Conservation (phyloP, 2,329 filamentous ascomycete genomes). For the Nemania sp. region DNA sequence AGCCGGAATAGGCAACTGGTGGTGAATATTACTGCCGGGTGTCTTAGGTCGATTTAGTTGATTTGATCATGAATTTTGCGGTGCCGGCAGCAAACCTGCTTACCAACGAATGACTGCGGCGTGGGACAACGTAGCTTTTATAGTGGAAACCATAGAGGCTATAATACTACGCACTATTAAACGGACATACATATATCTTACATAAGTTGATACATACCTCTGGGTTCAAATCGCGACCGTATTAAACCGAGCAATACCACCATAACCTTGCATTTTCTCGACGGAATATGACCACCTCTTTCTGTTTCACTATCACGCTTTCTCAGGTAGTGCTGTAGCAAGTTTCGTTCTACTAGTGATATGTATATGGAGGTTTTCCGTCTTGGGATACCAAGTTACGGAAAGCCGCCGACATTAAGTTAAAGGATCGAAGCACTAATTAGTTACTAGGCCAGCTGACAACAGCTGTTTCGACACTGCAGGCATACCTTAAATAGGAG, state of each 20-base stretch:
- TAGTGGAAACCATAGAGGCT: background rate
- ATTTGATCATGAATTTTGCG: background rate
- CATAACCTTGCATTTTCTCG: background rate
- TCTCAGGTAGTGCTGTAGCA: too few relatives aligned
- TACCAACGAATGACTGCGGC: background rate
- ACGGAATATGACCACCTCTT: background rate
- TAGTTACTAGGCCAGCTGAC: too few relatives aligned
- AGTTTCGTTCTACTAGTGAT: too few relatives aligned
- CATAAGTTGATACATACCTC: too few relatives aligned
- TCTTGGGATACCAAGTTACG: too few relatives aligned
- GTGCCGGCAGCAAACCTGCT: background rate
- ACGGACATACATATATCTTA: too few relatives aligned
- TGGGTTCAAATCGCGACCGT: background rate
- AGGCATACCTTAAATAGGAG: too few relatives aligned
- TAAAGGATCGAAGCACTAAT: too few relatives aligned
- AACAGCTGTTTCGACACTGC: too few relatives aligned
- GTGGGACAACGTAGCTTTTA: background rate
- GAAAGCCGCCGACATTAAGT: too few relatives aligned
- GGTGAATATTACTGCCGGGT: background rate
- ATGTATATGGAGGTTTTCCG: too few relatives aligned
- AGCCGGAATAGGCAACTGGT: slow-evolving; percentile 1
- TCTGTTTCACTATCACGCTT: background rate
- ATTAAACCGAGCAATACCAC: slow-evolving; percentile 12
- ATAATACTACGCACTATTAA: slow-evolving; percentile 1
- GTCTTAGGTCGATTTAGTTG: background rate